These are phyloP conservation scores for Phytophthora pini DNA, from an alignment of 352 stramenopile species.

Conservation along the genomic window DNA sequence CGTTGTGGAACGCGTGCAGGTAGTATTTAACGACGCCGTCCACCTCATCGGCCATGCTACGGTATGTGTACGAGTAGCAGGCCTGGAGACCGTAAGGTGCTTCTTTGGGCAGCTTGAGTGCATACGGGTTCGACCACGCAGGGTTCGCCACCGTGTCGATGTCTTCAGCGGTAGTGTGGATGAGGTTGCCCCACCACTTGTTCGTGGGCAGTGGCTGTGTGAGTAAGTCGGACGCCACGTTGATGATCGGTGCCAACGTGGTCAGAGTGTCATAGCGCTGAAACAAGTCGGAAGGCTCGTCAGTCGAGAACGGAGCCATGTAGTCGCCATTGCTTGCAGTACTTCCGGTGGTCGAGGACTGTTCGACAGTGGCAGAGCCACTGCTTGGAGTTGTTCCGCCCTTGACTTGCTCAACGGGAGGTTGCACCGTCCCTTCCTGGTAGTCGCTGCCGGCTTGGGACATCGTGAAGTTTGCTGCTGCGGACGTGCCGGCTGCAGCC, in stretches of 20 bases:
- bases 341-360: slow-evolving; percentile 16
- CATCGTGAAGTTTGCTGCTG: slow-evolving; percentile 26
- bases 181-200: slow-evolving; percentile 87
- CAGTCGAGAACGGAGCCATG: slow-evolving; percentile 58
- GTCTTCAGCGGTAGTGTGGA: slow-evolving; percentile 57
- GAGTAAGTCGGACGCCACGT: slow-evolving; percentile 60
- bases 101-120: slow-evolving; percentile 62
- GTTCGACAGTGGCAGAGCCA: slow-evolving; percentile 5
- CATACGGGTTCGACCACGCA: slow-evolving; percentile 80
- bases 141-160: slow-evolving; percentile 58
- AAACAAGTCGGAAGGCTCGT: slow-evolving; percentile 59
- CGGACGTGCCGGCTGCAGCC: slow-evolving; percentile 4
- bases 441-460: slow-evolving; percentile 22
- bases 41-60: slow-evolving; percentile 49
- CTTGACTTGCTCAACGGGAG: slow-evolving; percentile 13
- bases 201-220: slow-evolving; percentile 73
- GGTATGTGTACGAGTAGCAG: slow-evolving; percentile 77
- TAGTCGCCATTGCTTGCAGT: slow-evolving; percentile 21
- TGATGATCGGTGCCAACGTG: slow-evolving; percentile 70
- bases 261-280: slow-evolving; percentile 54
- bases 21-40: slow-evolving; percentile 73
- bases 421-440: slow-evolving; percentile 33
- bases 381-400: slow-evolving; percentile 7
- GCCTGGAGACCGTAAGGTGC: slow-evolving; percentile 64
- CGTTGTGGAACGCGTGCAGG: slow-evolving; percentile 70